Conservation (phyloP, 2,329 filamentous ascomycete species). For the Ambrosiella beaveri region DNA sequence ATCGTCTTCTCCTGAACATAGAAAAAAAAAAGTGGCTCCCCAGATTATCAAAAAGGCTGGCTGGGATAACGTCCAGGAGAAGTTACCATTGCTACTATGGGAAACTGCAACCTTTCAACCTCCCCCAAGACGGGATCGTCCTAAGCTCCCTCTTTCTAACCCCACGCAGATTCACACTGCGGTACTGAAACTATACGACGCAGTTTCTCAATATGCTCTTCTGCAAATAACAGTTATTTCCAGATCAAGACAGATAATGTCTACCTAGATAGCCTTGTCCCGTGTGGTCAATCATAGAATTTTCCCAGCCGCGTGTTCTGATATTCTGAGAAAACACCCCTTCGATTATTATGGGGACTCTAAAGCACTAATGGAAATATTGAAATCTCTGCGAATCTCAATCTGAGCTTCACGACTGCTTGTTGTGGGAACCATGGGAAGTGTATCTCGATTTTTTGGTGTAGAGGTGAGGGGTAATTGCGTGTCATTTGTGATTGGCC, state of each 20-base stretch:
- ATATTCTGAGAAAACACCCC: not conserved
- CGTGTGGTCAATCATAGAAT: not conserved
- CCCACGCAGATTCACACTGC: not conserved
- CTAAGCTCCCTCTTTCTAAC: not conserved
- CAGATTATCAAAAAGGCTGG: not conserved
- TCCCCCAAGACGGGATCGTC: not conserved
- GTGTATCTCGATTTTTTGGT: too few species aligned
- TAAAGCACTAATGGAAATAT: too few species aligned
- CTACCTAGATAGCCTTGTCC: not conserved
- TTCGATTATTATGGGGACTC: too few species aligned
- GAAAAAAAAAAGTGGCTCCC: not conserved
- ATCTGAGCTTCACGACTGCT: too few species aligned
- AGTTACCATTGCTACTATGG: not conserved
- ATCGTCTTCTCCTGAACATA: not conserved
- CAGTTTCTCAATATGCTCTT: too few species aligned
- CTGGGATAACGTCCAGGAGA: not conserved
- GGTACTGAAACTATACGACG: not conserved
- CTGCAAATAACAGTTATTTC: too few species aligned
- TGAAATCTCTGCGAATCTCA: too few species aligned
- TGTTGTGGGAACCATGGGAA: too few species aligned
- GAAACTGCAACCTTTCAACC: not conserved
- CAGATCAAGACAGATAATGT: not conserved
- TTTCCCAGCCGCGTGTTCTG: not conserved
- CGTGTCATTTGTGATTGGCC: too few species aligned
- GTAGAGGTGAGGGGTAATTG: too few species aligned